phyloP scores from a whole-genome alignment of 2,329 filamentous ascomycete species.

The Fusarium sp. region DNA sequence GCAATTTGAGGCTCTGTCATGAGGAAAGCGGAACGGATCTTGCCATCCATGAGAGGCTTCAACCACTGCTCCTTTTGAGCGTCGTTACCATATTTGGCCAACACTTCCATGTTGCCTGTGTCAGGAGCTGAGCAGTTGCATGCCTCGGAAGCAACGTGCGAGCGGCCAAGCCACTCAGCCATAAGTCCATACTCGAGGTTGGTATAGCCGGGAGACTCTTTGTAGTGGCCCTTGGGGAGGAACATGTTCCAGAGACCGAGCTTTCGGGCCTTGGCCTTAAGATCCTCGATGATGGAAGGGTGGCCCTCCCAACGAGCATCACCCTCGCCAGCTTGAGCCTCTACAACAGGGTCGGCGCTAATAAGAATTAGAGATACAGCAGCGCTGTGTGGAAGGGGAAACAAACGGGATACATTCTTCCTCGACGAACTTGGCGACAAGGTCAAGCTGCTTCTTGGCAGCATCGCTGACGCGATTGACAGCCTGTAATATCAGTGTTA shows the following conservation, averaged over 20 bases:
- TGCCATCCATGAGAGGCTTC: slow-evolving; percentile 79
- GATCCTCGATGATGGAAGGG: slow-evolving; percentile 83
- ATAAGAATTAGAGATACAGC: slow-evolving; percentile 8
- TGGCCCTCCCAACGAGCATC: slow-evolving; percentile 81
- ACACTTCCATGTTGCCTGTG: slow-evolving; percentile 94
- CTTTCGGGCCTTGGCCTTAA: slow-evolving; percentile 84
- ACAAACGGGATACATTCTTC: slow-evolving; percentile 87
- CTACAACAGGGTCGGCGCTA: slow-evolving; percentile 80
- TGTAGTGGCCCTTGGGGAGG: slow-evolving; percentile 92
- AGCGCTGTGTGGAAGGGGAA: not conserved
- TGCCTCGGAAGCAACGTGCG: slow-evolving; percentile 81
- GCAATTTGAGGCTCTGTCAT: slow-evolving; percentile 95
- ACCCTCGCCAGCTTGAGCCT: slow-evolving; percentile 81
- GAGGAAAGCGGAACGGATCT: slow-evolving; percentile 89
- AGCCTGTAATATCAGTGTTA: slow-evolving; percentile 48
- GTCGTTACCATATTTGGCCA: slow-evolving; percentile 90
- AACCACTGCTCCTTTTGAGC: slow-evolving; percentile 88
- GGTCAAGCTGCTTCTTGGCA: slow-evolving; percentile 84
- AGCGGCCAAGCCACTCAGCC: slow-evolving; percentile 95
- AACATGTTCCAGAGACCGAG: slow-evolving; percentile 99
- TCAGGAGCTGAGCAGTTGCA: slow-evolving; percentile 92
- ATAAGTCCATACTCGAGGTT: slow-evolving; percentile 98
- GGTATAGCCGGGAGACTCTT: slow-evolving; percentile 90
- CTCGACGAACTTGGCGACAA: slow-evolving; percentile 95
- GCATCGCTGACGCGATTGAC: slow-evolving; percentile 77